Evolutionary conservation across 1,284 basidiomycete species (phyloP).

Genomic region (Pseudozyma sp.): DNA sequence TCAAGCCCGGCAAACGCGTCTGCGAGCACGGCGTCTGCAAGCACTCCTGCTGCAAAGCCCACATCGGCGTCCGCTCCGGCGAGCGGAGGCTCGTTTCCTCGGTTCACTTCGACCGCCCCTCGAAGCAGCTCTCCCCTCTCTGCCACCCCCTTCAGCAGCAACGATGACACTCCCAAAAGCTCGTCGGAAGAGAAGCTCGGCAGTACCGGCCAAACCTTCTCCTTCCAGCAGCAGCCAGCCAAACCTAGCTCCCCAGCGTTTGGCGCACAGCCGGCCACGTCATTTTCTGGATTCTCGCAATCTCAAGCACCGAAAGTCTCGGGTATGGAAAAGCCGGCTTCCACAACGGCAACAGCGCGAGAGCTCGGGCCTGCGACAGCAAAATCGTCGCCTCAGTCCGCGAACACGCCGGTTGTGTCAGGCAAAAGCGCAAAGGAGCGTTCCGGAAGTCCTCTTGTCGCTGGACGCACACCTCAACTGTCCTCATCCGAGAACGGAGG

Average conservation of each 20-base stretch:
- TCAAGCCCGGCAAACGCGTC: not conserved
- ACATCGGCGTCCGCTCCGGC: slow-evolving; percentile 3
- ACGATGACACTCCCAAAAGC: slow-evolving; percentile 28
- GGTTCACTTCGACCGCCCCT: slow-evolving; percentile 50
- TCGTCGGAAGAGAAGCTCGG: slow-evolving; percentile 31
- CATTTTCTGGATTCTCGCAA: slow-evolving; percentile 27
- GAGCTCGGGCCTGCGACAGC: slow-evolving; percentile 12
- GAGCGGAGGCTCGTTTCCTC: slow-evolving; percentile 24
- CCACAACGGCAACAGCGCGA: slow-evolving; percentile 5
- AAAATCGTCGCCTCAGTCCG: slow-evolving; percentile 9
- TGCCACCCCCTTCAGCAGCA: slow-evolving; percentile 46
- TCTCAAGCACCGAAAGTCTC: slow-evolving; percentile 1
- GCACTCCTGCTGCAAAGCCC: slow-evolving; percentile 14
- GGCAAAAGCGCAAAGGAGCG: slow-evolving; percentile 3
- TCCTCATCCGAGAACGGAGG: slow-evolving; percentile 24
- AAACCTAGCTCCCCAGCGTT: slow-evolving; percentile 4
- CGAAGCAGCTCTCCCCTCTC: slow-evolving; percentile 55
- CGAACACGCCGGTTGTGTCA: not conserved
- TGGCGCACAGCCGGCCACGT: slow-evolving; percentile 13
- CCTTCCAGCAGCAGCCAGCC: too few relatives aligned
- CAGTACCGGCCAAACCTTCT: slow-evolving; percentile 6
- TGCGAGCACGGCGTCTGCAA: slow-evolving; percentile 2
- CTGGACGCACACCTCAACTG: slow-evolving; percentile 32
- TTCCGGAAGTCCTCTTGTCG: slow-evolving; percentile 17
- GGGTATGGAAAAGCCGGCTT: slow-evolving; percentile 4